Evolutionary conservation across 2,329 filamentous ascomycete genomes (phyloP), one percentile per base, ranked within the genome.

Genomic region (Tolypocladium endophyticum): DNA sequence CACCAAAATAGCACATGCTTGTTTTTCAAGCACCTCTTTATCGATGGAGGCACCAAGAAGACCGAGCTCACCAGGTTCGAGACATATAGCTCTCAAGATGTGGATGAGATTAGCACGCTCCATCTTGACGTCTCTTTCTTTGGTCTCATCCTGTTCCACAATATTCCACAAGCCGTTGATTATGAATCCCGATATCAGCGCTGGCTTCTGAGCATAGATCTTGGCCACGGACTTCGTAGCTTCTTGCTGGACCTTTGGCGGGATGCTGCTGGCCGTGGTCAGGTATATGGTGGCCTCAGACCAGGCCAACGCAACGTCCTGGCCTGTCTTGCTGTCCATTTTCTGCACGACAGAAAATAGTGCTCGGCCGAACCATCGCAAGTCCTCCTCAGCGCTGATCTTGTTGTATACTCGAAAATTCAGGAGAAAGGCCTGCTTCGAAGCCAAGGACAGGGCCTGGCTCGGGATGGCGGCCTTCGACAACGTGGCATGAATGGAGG

Each of bases 371-470:
- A 90, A 81, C 90, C 94, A 97, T 58, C 77, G 79, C 25, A 92
- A 77, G 67, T 99, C 94, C 58, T 92, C 89, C 59, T 88, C 85
- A 0, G 79, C 75, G 2, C 81, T 80, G 30, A 96, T 69, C 69
- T 96, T 97, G 43, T 87, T 86, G 73, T 94, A 97, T 6, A 96
- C 84, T 62, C 89, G 88, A 39, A 88, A 82, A 67, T 90, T 96
- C 7, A 97, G 79, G 25, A 97, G 77, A 71, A 96, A 94, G 0
- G 93, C 96, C 18, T 89, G 87, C 71, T 96, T 96, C 0, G 90
- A 86, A n/a, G 87, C 85, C 43, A 86, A 72, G 2, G 81, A 79
- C 61, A 96, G 79, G 14, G 85, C 84, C 66, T 90, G 86, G 56
- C 85, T 82, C 30, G 81, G 72, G 33, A 92, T 75, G 36, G 83